Evolutionary conservation across 2,329 filamentous ascomycete genomes (phyloP), one percentile per base, ranked within the genome.

Genomic region (Trichoderma atrobrunneum): DNA sequence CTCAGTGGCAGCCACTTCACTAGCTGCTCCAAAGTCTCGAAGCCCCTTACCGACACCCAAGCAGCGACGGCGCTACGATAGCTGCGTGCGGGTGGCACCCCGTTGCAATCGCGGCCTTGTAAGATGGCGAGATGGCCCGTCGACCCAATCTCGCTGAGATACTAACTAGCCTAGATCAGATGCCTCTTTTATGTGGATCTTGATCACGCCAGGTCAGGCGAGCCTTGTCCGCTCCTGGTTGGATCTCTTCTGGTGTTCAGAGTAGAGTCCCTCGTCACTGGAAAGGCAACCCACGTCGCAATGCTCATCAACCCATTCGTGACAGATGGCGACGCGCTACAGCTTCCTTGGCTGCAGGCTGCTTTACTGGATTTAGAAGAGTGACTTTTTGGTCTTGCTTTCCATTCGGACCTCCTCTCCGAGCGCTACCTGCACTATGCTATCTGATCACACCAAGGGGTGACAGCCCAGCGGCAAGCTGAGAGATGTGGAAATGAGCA

Each of bases 101-200:
- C 59, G 57, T 72, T 72, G 64, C 70, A 68, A 70, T 59, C 57
- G 54, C 39, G 67, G 61, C 64, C 65, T 63, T 48, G 69, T 16
- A 32, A 57, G 69, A 51, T 57, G 64, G 69, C 72, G 32, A 74
- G 66, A 74, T 74, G 64, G 56, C 68, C 63, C 69, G 73, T 66
- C 66, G 72, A 74, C 73, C 71, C 72, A 75, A 76, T 76, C 74
- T 75, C 72, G 70, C 71, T 67, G 71, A 74, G 72, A 73, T 71
- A 60, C 61, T 72, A 67, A 67, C 39, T 43, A 43, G 67, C 43
- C 54, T 43, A 70, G 71, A 73, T 73, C 72, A 75, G 74, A 75
- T 75, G 73, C 63, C 60, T 66, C 26, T 56, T 48, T 65, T 73
- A 73, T 62, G 62, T 74, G 71, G 72, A 75, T 74, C 74, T 65